A percentile compares a stretch with the other conserved stretches of the same genome.
phyloP scores from a whole-genome alignment of 129 eudicot species.

The Saposhnikovia divaricata region DNA sequence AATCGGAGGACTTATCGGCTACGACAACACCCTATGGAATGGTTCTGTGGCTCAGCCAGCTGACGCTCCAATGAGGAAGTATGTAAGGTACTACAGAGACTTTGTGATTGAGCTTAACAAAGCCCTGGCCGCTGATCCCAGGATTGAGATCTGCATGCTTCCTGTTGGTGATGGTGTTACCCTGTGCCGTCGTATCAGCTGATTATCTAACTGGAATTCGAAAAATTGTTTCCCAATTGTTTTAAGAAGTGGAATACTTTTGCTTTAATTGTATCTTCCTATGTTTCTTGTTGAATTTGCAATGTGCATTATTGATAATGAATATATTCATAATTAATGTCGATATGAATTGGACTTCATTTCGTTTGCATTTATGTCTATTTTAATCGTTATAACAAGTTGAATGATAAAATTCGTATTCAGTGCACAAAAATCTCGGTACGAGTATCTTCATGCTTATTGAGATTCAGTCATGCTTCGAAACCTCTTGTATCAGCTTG shows the following conservation, averaged over 20 bases:
- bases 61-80: conserved; percentile 23
- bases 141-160: conserved; percentile 28
- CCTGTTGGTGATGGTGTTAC: conserved; percentile 32
- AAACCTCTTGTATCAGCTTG: too few relatives aligned
- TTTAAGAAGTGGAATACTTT: neutral
- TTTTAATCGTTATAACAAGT: neutral
- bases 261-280: neutral
- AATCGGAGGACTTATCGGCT: conserved; percentile 29
- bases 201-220: neutral
- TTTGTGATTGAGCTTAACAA: conserved; percentile 27
- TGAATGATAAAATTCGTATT: neutral
- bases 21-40: conserved; percentile 31
- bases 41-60: conserved; percentile 19
- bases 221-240: neutral
- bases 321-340: neutral
- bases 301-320: neutral
- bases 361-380: neutral
- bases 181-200: conserved; percentile 27
- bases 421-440: neutral
- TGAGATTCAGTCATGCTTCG: too few relatives aligned
- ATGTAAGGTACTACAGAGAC: conserved; percentile 21
- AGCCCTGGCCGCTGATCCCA: conserved; percentile 23
- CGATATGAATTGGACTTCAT: neutral
- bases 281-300: neutral
- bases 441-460: neutral